phyloP scores from a whole-genome alignment of 2,329 filamentous ascomycete genomes.

The Domatiomyces globalis region DNA sequence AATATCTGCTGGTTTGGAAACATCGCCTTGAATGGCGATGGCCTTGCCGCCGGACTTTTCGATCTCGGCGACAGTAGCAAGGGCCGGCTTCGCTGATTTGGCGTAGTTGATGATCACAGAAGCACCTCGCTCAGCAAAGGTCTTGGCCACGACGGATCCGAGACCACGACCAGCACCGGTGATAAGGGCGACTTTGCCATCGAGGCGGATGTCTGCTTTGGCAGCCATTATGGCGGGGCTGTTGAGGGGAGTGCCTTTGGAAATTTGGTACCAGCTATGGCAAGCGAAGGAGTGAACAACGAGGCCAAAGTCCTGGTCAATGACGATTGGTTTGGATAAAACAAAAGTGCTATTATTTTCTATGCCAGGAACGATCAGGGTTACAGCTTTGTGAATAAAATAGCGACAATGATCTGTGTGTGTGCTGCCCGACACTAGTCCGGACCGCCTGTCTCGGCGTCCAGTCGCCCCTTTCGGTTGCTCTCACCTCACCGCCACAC shows the following conservation, averaged over 20 bases:
- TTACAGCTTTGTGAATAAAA: not conserved
- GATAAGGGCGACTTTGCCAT: slow-evolving; percentile 27
- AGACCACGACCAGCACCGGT: slow-evolving; percentile 26
- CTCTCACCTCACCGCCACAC: not conserved
- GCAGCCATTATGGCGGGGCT: slow-evolving; percentile 6
- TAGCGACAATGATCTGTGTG: not conserved
- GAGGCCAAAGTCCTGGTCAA: not conserved
- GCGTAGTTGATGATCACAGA: slow-evolving; percentile 32
- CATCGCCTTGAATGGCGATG: slow-evolving; percentile 37
- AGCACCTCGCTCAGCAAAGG: slow-evolving; percentile 24
- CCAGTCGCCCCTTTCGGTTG: not conserved
- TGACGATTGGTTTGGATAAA: not conserved
- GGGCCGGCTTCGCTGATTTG: slow-evolving; percentile 28
- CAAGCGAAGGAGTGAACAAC: not conserved
- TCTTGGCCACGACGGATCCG: slow-evolving; percentile 23
- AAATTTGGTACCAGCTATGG: not conserved
- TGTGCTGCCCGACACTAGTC: not conserved
- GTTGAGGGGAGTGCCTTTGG: not conserved
- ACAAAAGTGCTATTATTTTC: not conserved
- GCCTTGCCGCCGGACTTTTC: slow-evolving; percentile 22
- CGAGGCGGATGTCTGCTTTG: slow-evolving; percentile 15
- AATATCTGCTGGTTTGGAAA: slow-evolving; percentile 27
- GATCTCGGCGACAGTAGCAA: slow-evolving; percentile 19
- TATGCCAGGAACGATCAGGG: not conserved
- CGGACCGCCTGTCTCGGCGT: not conserved